A percentile compares a stretch with the other conserved stretches of the same genome.
Evolutionary conservation across 83 land plant genomes (phyloP).

Genomic region (Thuja plicata): DNA sequence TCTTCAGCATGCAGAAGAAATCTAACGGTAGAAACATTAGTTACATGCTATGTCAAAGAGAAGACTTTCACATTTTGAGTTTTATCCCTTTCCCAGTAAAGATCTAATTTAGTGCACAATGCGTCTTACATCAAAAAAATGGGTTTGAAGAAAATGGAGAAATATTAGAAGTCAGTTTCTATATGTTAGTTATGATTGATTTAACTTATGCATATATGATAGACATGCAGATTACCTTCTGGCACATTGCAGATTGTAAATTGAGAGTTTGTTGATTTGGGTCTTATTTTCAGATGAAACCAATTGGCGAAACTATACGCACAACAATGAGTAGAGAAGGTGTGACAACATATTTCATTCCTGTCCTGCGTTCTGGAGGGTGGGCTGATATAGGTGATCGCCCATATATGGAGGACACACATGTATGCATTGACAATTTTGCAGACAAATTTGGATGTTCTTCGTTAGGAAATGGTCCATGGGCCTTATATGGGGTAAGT

Average conservation of each 20-base stretch:
- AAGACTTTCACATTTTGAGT: neutral
- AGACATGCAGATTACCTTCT: neutral
- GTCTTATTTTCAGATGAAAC: conserved; percentile 35
- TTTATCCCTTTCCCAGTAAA: neutral
- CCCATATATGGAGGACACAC: conserved; percentile 67
- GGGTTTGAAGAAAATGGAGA: neutral
- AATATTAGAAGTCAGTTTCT: neutral
- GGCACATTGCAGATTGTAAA: neutral
- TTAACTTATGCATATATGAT: neutral
- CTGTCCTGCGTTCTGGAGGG: conserved; percentile 54
- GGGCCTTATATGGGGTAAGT: conserved; percentile 67
- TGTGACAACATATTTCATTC: conserved; percentile 29
- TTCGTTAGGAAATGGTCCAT: conserved; percentile 20
- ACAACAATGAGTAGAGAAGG: conserved; percentile 17
- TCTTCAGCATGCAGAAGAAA: neutral
- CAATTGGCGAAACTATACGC: conserved; percentile 46
- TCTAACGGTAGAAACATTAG: no score
- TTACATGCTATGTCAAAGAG: neutral
- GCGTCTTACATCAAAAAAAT: no score
- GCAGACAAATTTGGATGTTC: conserved; percentile 39
- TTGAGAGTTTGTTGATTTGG: neutral
- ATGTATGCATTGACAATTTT: conserved; percentile 57
- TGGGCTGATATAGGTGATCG: conserved; percentile 73
- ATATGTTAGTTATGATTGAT: neutral
- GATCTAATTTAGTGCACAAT: neutral